Evolutionary conservation across 345 rosid species (phyloP).

Genomic region (Syzygium grande): DNA sequence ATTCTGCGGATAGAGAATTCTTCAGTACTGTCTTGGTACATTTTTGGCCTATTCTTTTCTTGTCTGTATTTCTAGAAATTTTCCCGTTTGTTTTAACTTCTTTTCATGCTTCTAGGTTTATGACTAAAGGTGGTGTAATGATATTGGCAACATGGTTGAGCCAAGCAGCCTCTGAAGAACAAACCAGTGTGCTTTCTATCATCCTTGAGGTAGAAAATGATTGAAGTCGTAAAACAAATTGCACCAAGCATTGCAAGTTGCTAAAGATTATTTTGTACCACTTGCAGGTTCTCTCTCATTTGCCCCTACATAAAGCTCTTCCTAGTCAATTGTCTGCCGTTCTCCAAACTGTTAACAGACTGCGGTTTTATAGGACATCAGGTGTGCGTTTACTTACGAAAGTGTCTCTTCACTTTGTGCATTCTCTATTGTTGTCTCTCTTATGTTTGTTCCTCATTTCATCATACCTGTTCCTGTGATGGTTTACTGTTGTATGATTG

Average conservation of each 20-base stretch:
- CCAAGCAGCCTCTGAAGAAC: constrained; percentile 86
- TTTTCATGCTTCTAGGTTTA: constrained; percentile 50
- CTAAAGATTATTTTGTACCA: background rate
- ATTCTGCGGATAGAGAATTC: constrained; percentile 79
- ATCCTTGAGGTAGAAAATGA: constrained; percentile 47
- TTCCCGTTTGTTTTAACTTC: constrained; percentile 3
- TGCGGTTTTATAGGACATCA: constrained; percentile 74
- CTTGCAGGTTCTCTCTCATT: constrained; percentile 75
- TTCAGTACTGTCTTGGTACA: constrained; percentile 67
- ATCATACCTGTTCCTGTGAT: background rate
- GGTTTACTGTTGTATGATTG: background rate
- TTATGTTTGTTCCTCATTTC: background rate
- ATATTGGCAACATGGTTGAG: constrained; percentile 91
- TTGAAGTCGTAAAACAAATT: background rate
- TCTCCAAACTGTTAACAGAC: constrained; percentile 76
- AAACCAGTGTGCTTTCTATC: constrained; percentile 63
- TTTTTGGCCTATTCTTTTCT: background rate
- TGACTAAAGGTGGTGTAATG: constrained; percentile 85
- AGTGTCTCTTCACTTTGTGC: background rate
- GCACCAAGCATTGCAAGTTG: background rate
- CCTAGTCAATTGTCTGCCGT: constrained; percentile 93
- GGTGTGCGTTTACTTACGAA: constrained; percentile 46
- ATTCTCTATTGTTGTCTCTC: background rate
- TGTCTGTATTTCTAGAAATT: background rate
- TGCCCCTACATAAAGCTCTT: constrained; percentile 81